Evolutionary conservation across 495 filamentous ascomycete genomes (phyloP).

Genomic region (Neurospora sp.): DNA sequence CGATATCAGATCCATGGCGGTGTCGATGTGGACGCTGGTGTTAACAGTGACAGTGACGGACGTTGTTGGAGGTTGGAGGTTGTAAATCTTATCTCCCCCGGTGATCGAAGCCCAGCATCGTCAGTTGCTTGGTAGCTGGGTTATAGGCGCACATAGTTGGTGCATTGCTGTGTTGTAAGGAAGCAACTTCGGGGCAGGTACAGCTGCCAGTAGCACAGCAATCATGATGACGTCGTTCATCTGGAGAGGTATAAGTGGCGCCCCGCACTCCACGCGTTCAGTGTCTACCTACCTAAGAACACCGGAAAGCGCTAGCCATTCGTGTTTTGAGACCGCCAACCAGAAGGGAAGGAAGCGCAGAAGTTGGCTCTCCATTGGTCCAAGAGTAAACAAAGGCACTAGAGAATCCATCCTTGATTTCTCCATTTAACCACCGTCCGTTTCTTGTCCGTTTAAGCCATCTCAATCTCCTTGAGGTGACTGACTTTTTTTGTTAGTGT

Average conservation of each 20-base stretch:
- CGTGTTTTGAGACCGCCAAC: not conserved
- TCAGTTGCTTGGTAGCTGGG: not conserved
- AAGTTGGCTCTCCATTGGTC: not conserved
- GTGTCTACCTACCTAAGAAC: not conserved
- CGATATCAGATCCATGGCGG: conserved; percentile 10
- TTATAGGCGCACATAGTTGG: not conserved
- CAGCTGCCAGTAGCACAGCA: not conserved
- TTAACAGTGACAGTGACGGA: not conserved
- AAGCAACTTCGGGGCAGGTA: not conserved
- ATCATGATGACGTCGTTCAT: conserved; percentile 7
- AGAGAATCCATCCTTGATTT: not conserved
- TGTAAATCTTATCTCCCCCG: not conserved
- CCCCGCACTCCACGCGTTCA: not conserved
- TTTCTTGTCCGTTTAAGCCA: not conserved
- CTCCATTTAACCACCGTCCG: not conserved
- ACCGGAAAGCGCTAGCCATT: not conserved
- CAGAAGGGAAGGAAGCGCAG: not conserved
- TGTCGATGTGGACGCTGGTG: not conserved
- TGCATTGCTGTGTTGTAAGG: not conserved
- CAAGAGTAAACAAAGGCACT: not conserved
- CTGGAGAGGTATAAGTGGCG: not conserved
- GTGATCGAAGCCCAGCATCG: not conserved
- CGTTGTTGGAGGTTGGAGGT: not conserved
- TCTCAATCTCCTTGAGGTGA: not conserved
- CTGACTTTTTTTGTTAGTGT: not conserved